Evolutionary conservation across 2,329 filamentous ascomycete species (phyloP).

Genomic region (Paramyrothecium roridum): DNA sequence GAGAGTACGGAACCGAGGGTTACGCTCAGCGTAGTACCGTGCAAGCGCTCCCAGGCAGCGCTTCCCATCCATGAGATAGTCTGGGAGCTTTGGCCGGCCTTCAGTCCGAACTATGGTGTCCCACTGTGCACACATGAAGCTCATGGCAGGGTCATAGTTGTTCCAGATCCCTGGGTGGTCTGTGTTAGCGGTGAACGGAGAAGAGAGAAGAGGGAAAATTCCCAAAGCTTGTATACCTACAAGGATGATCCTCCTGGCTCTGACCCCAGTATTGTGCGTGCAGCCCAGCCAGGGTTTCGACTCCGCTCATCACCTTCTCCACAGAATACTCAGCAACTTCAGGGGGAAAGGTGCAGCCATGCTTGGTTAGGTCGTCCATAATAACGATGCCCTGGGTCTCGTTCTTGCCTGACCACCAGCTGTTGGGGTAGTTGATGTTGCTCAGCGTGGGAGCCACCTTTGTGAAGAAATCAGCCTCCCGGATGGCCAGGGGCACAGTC

Average conservation of each 20-base stretch:
- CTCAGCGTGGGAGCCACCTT: constrained; percentile 27
- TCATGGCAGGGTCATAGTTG: constrained; percentile 32
- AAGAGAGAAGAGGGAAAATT: no score
- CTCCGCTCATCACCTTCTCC: constrained; percentile 27
- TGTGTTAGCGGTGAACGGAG: constrained; percentile 1
- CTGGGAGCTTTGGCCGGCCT: constrained; percentile 28
- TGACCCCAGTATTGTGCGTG: constrained; percentile 35
- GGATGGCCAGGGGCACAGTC: constrained; percentile 23
- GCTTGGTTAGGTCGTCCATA: constrained; percentile 29
- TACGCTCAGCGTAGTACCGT: constrained; percentile 30
- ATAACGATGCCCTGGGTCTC: constrained; percentile 33
- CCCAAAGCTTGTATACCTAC: constrained; percentile 2
- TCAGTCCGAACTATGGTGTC: constrained; percentile 23
- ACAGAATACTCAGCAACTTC: constrained; percentile 26
- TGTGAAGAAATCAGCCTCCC: constrained; percentile 33
- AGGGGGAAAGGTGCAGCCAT: constrained; percentile 28
- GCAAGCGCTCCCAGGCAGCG: constrained; percentile 31
- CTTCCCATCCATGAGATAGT: constrained; percentile 30
- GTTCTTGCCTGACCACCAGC: constrained; percentile 31
- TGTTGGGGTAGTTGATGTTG: constrained; percentile 26
- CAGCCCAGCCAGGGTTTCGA: constrained; percentile 34
- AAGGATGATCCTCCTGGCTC: constrained; percentile 23
- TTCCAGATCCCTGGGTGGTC: constrained; percentile 22
- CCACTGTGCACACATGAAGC: constrained; percentile 25
- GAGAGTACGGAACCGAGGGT: constrained; percentile 34